A percentile compares a stretch with the other conserved stretches of the same genome.
Conservation (phyloP, 2,329 filamentous ascomycete species). For the Pseudocercospora vitis region DNA sequence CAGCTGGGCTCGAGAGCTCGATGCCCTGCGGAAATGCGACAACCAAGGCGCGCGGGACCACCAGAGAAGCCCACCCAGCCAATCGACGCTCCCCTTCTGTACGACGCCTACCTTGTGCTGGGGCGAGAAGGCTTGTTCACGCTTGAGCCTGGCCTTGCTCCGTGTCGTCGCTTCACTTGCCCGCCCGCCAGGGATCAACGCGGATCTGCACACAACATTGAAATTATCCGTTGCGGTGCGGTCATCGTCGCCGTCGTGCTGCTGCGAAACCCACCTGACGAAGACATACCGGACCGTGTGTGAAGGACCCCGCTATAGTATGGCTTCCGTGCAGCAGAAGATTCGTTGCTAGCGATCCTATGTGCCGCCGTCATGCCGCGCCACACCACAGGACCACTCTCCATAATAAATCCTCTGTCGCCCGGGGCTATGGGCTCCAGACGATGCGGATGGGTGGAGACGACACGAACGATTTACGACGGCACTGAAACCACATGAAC, state of each 20-base stretch:
- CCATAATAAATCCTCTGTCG: neutral
- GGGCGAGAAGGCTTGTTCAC: constrained; percentile 2
- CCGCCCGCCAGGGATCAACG: constrained; percentile 2
- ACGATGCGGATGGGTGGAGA: neutral
- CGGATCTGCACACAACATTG: constrained; percentile 5
- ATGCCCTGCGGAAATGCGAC: constrained; percentile 12
- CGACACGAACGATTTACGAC: too few relatives aligned
- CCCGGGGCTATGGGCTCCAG: neutral
- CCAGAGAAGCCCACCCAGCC: neutral
- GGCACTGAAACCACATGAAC: too few relatives aligned
- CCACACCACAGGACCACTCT: neutral
- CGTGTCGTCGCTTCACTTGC: constrained; percentile 7
- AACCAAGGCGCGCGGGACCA: constrained; percentile 6
- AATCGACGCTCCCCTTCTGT: constrained; percentile 8
- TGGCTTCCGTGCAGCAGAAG: neutral
- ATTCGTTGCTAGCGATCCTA: neutral
- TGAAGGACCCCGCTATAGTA: neutral
- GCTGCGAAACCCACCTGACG: neutral
- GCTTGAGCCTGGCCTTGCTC: constrained; percentile 4
- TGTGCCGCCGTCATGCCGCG: neutral
- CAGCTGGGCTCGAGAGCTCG: neutral
- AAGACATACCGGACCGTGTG: neutral
- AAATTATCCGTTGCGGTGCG: constrained; percentile 8
- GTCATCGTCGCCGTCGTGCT: neutral
- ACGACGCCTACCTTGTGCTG: constrained; percentile 3